A percentile compares a stretch with the other conserved stretches of the same genome.
Conservation (phyloP, 257 asterid species). For the Salvia splendens region DNA sequence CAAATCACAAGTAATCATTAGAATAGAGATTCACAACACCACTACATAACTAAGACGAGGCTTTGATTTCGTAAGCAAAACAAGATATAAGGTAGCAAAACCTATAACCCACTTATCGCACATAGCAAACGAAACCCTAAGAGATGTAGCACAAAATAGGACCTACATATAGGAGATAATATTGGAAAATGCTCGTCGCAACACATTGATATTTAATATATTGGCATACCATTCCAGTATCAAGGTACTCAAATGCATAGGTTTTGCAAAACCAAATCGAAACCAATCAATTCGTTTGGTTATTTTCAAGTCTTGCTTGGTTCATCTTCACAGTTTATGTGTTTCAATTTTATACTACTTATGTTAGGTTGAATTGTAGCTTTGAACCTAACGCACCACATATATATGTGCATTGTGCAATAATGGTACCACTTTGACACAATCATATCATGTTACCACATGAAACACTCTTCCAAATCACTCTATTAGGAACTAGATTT, state of each 20-base stretch:
- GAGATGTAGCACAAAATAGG: background rate
- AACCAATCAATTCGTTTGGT: too few relatives aligned
- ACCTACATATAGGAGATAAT: background rate
- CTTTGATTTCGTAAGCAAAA: background rate
- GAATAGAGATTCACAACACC: slow-evolving; percentile 23
- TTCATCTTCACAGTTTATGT: too few relatives aligned
- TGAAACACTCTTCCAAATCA: slow-evolving; percentile 15
- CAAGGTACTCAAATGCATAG: background rate
- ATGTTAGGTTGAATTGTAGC: too few relatives aligned
- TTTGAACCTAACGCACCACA: background rate
- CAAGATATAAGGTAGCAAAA: background rate
- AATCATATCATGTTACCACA: background rate
- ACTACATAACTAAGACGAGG: background rate
- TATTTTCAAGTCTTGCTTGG: too few relatives aligned
- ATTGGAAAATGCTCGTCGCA: background rate
- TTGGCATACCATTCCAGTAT: background rate
- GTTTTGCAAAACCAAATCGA: too few relatives aligned
- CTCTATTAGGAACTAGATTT: slow-evolving; percentile 4
- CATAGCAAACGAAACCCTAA: background rate
- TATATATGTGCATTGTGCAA: background rate
- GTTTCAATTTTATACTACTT: too few relatives aligned
- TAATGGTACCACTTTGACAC: too few relatives aligned
- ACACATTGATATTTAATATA: background rate
- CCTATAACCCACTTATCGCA: background rate
- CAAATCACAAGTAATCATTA: slow-evolving; percentile 33